A percentile compares a stretch with the other conserved stretches of the same genome.
phyloP scores from a whole-genome alignment of 2,329 filamentous ascomycete genomes.

The Neopestalotiopsis rosae region DNA sequence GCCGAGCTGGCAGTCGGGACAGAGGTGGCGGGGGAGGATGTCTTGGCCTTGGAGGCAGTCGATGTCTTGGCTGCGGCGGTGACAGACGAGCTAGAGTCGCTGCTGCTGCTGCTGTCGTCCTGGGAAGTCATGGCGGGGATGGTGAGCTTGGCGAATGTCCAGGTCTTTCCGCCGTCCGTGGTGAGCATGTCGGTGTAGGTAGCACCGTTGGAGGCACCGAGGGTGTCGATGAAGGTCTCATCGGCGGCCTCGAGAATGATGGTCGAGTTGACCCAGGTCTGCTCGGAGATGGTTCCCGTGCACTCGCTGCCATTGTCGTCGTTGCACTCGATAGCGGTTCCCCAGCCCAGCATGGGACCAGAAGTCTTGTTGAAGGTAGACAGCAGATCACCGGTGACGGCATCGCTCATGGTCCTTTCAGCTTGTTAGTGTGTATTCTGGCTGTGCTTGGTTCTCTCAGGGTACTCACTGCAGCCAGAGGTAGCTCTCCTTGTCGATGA shows the following conservation, averaged over 20 bases:
- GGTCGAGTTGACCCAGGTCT: conserved; percentile 23
- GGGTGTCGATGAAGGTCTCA: background rate
- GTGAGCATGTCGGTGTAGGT: conserved; percentile 15
- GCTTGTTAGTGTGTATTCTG: background rate
- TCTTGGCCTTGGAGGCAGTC: background rate
- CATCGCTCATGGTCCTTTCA: conserved; percentile 19
- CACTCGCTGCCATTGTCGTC: conserved; percentile 17
- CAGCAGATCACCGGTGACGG: conserved; percentile 25
- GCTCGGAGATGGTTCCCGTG: conserved; percentile 20
- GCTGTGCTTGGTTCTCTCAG: background rate
- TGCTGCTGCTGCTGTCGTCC: background rate
- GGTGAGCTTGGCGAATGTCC: conserved; percentile 8
- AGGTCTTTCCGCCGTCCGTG: conserved; percentile 10
- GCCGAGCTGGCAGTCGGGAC: background rate
- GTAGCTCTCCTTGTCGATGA: conserved; percentile 28
- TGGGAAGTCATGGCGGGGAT: conserved; percentile 11
- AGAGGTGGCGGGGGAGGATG: background rate
- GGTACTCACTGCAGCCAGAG: conserved; percentile 27
- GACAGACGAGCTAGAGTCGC: background rate
- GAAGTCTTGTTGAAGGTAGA: conserved; percentile 28
- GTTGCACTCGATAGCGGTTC: conserved; percentile 24
- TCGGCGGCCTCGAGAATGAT: conserved; percentile 21
- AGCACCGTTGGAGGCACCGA: conserved; percentile 9
- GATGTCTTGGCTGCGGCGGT: conserved; percentile 2
- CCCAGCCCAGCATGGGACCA: conserved; percentile 29